These are phyloP conservation scores for Xerocomellus dryophilus DNA, from an alignment of 768 basidiomycete genomes.

Conservation along the genomic window DNA sequence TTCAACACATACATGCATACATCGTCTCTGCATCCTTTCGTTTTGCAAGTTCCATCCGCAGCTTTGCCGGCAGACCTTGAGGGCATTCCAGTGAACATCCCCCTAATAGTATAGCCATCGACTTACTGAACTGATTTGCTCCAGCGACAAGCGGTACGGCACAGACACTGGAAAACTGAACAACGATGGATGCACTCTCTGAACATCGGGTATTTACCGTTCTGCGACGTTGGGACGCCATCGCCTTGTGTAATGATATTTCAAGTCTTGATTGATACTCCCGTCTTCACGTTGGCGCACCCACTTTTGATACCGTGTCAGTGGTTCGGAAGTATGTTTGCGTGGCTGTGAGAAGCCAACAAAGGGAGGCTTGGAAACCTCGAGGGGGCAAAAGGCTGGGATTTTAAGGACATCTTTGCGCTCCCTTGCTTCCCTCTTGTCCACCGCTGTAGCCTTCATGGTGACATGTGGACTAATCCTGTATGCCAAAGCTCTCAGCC, in stretches of 20 bases:
- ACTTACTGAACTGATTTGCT: conserved; percentile 52
- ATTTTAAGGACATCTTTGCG: conserved; percentile 43
- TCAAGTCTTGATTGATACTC: conserved; percentile 33
- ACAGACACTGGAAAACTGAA: conserved; percentile 38
- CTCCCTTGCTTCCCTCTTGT: conserved; percentile 32
- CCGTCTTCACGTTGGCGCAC: conserved; percentile 30
- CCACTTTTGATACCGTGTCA: conserved; percentile 42
- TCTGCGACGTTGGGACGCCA: conserved; percentile 46
- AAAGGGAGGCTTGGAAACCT: conserved; percentile 9
- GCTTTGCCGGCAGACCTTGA: conserved; percentile 42
- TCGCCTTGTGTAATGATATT: conserved; percentile 54
- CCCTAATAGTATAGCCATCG: background rate
- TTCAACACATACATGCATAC: conserved; percentile 26
- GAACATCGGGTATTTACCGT: conserved; percentile 37
- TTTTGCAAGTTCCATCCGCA: conserved; percentile 39
- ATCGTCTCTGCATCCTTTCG: conserved; percentile 24
- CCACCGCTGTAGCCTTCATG: conserved; percentile 32
- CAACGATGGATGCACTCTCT: background rate
- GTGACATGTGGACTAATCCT: conserved; percentile 60
- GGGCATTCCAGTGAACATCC: background rate
- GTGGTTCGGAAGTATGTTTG: conserved; percentile 43
- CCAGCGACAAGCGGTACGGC: conserved; percentile 51
- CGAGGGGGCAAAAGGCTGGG: conserved; percentile 42
- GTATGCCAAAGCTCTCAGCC: background rate
- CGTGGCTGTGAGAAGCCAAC: conserved; percentile 49